Evolutionary conservation across 345 rosid species (phyloP).

Genomic region (Lepidium aucheri): DNA sequence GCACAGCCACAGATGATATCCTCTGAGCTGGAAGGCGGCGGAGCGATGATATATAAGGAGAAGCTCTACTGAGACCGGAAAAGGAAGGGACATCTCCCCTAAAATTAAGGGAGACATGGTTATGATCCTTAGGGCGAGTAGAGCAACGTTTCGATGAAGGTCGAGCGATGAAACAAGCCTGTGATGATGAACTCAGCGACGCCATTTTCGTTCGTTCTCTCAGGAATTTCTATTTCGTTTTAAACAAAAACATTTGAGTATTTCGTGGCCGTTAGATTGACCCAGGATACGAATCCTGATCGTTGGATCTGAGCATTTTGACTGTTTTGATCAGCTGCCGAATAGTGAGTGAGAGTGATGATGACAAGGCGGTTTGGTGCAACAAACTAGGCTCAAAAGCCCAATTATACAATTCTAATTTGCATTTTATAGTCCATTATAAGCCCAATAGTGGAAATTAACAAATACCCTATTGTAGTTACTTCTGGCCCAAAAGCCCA

Average conservation of each 20-base stretch:
- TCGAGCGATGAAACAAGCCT: constrained; percentile 37
- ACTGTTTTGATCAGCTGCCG: background rate
- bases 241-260: background rate
- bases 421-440: too few relatives aligned
- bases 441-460: too few relatives aligned
- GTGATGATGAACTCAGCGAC: constrained; percentile 39
- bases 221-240: too few relatives aligned
- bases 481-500: too few relatives aligned
- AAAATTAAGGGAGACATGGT: too few relatives aligned
- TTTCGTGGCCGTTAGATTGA: background rate
- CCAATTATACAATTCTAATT: background rate
- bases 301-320: constrained; percentile 3
- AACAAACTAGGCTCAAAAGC: background rate
- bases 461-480: too few relatives aligned
- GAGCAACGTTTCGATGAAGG: constrained; percentile 29
- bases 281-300: background rate
- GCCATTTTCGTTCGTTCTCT: too few relatives aligned
- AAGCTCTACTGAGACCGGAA: constrained; percentile 38
- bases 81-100: constrained; percentile 23
- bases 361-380: constrained; percentile 10
- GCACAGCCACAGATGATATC: background rate
- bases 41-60: constrained; percentile 12
- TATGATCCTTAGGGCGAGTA: background rate
- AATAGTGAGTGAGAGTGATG: background rate
- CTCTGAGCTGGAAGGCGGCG: constrained; percentile 22